Base-by-base conservation (phyloP, 108 stramenopile genomes). In the Pelagomonas calceolata region DNA sequence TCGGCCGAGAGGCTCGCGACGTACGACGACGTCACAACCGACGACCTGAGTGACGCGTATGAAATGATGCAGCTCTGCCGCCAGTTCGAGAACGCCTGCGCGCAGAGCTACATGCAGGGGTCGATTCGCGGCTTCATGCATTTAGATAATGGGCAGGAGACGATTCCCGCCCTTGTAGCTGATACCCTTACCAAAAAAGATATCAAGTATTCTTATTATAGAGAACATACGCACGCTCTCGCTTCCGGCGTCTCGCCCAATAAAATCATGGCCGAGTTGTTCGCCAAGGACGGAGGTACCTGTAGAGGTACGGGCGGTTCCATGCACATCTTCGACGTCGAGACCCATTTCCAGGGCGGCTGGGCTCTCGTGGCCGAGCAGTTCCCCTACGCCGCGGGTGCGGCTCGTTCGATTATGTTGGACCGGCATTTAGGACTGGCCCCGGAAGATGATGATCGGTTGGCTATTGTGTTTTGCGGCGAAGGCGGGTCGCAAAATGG, bases 121-220 rank as follows among this genome's bases (percentile, higher is more conserved):
- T 91, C 90, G 77, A 94, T 94, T 68, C 89, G 96, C 73, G 96
- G 96, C 63, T 97, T 97, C 75, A 97, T 97, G 96, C 96, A 97
- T 84, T 81, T 97, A 67, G 96, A 97, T 78, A 97, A 97, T 75
- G 96, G 96, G 7, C 96, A 97, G 80, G 96, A 97, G 75, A 72
- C 86, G 68, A 92, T 97, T 79, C 94, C 96, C 12, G 96, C 90
- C 44, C 81, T 97, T 31, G 85, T 97, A 14, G 93, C 95, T 45
- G 93, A 94, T 74, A 87, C 92, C 75, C 92, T 97, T 75, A 87
- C 86, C 66, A 86, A 75, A 33, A 91, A 83, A 44, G 96, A 97
- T 78, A 95, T 89, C 81, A 97, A 97, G 76, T 90, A 94, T 74
- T 92, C 91, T 45, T 95, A 95, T 79, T 97, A 97, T 87, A 90